Evolutionary conservation across 108 stramenopile species (phyloP), one percentile per base, ranked within the genome.

Genomic region (Mediolabrus comicus): DNA sequence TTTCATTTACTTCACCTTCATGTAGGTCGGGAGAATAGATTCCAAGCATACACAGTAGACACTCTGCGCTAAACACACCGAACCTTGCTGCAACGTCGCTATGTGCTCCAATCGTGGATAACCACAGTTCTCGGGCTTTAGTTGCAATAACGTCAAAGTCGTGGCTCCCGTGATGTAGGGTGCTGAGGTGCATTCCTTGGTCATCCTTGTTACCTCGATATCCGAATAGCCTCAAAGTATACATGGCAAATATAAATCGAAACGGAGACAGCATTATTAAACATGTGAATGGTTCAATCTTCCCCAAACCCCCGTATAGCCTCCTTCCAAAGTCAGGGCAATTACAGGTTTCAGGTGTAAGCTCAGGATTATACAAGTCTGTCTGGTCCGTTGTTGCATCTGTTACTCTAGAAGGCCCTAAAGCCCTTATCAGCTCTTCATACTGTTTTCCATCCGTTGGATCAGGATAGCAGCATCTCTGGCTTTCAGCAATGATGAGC

Each of bases 41-140:
- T n/a, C 92, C 95, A 39, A 96, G 85, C 95, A 96, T 96, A 13
- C 87, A 88, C 59, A 87, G 82, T 16, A 96, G 68, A 12, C 92
- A 73, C 64, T 92, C 83, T 0, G 83, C 78, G 61, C 86, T 87
- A 54, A 96, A 93, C 53, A 87, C 74, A 3, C 95, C 95, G 65
- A 86, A 76, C 41, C 80, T 80, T 52, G 76, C 59, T 1, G 91
- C 95, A 27, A 92, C 76, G 10, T 95, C 85, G 33, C 89, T 84
- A 49, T 93, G 80, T 60, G 74, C 41, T 2, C 67, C 77, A 29
- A 96, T 81, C 4, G 92, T 90, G 27, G 65, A 59, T 46, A 88
- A 34, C 95, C 95, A 96, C 14, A 92, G 68, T 26, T 91, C 84
- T n/a, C 84, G 67, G n/a, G 55, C 79, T 51, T 57, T 72, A 13